phyloP scores from a whole-genome alignment of 495 filamentous ascomycete genomes.

The Astrocystis sublimbata region DNA sequence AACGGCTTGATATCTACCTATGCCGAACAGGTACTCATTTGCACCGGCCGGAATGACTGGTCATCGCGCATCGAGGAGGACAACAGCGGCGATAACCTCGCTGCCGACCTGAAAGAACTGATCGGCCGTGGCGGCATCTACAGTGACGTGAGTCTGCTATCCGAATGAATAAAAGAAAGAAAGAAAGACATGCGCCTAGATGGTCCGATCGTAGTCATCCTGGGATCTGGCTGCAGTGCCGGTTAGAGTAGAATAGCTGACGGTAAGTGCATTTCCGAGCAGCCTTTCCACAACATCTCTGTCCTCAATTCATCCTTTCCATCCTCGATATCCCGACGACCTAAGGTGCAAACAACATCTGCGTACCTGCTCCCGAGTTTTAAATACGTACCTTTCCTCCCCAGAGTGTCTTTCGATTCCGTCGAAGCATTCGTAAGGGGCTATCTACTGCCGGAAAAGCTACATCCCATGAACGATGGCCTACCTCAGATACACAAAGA shows the following conservation, averaged over 20 bases:
- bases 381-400: slow-evolving; percentile 73
- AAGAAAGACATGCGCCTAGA: slow-evolving; percentile 12
- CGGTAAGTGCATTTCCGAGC: slow-evolving; percentile 17
- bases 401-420: slow-evolving; percentile 49
- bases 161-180: too few species aligned
- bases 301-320: slow-evolving; percentile 70
- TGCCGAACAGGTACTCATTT: slow-evolving; percentile 77
- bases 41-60: slow-evolving; percentile 82
- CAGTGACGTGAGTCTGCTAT: slow-evolving; percentile 62
- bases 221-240: neutral
- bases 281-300: slow-evolving; percentile 81
- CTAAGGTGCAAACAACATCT: slow-evolving; percentile 55
- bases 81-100: slow-evolving; percentile 60
- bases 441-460: slow-evolving; percentile 57
- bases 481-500: slow-evolving; percentile 54
- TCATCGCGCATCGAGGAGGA: slow-evolving; percentile 64
- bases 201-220: slow-evolving; percentile 16
- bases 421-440: slow-evolving; percentile 59
- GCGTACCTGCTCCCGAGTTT: slow-evolving; percentile 76
- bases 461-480: slow-evolving; percentile 59
- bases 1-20: slow-evolving; percentile 78
- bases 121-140: slow-evolving; percentile 66
- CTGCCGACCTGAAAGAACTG: slow-evolving; percentile 67
- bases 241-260: slow-evolving; percentile 21
- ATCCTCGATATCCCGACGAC: slow-evolving; percentile 41